Conservation (phyloP, 495 filamentous ascomycete species). For the Parmelia sp. region DNA sequence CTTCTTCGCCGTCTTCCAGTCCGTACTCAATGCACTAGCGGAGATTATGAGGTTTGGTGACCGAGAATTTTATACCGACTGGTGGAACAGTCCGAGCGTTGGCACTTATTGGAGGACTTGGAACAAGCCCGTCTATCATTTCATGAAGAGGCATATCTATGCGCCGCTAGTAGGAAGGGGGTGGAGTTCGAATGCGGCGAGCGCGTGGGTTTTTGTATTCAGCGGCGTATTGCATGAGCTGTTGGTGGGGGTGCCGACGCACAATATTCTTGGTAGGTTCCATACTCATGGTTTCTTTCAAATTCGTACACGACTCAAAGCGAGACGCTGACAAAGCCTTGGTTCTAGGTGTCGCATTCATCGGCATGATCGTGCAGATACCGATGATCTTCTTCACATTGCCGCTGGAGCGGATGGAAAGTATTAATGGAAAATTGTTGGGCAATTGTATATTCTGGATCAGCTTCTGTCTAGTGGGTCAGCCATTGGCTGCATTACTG, state of each 20-base stretch:
- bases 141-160: constrained; percentile 91
- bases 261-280: constrained; percentile 77
- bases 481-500: constrained; percentile 79
- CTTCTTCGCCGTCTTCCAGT: constrained; percentile 94
- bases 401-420: constrained; percentile 70
- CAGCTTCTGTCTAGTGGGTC: constrained; percentile 86
- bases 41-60: constrained; percentile 88
- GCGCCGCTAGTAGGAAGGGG: constrained; percentile 77
- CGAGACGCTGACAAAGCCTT: not conserved
- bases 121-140: constrained; percentile 95
- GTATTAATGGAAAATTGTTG: constrained; percentile 62
- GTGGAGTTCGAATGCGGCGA: constrained; percentile 59
- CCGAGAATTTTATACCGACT: constrained; percentile 89
- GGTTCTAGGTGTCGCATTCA: constrained; percentile 70
- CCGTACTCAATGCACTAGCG: constrained; percentile 78
- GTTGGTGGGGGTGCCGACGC: constrained; percentile 88
- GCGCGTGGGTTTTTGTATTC: constrained; percentile 72
- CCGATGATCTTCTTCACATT: constrained; percentile 78
- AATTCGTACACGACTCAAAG: not conserved
- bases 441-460: constrained; percentile 96
- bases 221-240: constrained; percentile 87
- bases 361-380: constrained; percentile 88
- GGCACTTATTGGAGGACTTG: constrained; percentile 90
- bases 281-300: not conserved
- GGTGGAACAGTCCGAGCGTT: constrained; percentile 90